These are phyloP conservation scores for Pneumocystis murina DNA, from an alignment of 1,139 yeast genomes.

Conservation along the genomic window DNA sequence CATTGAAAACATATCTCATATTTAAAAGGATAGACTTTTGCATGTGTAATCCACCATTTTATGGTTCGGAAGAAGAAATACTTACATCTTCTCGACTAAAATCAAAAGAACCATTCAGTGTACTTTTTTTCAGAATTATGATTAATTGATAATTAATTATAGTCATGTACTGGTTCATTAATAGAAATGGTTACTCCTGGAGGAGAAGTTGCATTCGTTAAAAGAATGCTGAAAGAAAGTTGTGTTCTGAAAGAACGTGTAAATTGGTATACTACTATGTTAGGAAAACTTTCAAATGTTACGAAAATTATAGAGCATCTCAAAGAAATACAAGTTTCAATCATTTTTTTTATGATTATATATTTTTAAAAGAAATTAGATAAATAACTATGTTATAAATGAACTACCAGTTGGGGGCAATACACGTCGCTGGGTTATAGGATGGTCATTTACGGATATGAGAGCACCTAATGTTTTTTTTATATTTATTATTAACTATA, in stretches of 20 bases:
- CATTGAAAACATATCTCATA: background rate
- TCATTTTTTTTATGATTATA: background rate
- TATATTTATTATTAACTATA: background rate
- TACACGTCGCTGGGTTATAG: slow-evolving; percentile 26
- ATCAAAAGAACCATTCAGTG: slow-evolving; percentile 5
- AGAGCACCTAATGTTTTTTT: slow-evolving; percentile 5
- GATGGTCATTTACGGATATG: slow-evolving; percentile 21
- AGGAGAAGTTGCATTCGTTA: slow-evolving; percentile 29
- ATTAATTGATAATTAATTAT: background rate
- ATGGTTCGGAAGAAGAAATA: slow-evolving; percentile 23
- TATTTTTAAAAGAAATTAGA: background rate
- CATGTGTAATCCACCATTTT: slow-evolving; percentile 36
- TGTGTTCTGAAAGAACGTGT: slow-evolving; percentile 3
- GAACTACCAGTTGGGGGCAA: slow-evolving; percentile 14
- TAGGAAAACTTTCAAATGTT: slow-evolving; percentile 16
- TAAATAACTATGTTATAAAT: slow-evolving; percentile 14
- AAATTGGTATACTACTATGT: slow-evolving; percentile 18
- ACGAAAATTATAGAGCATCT: slow-evolving; percentile 5
- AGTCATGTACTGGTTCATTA: slow-evolving; percentile 15
- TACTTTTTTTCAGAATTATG: background rate
- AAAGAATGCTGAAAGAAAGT: slow-evolving; percentile 25
- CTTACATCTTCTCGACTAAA: slow-evolving; percentile 12
- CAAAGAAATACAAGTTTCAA: background rate
- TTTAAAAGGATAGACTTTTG: slow-evolving; percentile 17
- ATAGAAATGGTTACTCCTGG: slow-evolving; percentile 27